A percentile compares a stretch with the other conserved stretches of the same genome.
Evolutionary conservation across 2,329 filamentous ascomycete genomes (phyloP).

Genomic region (Colletotrichum cordylinicola): DNA sequence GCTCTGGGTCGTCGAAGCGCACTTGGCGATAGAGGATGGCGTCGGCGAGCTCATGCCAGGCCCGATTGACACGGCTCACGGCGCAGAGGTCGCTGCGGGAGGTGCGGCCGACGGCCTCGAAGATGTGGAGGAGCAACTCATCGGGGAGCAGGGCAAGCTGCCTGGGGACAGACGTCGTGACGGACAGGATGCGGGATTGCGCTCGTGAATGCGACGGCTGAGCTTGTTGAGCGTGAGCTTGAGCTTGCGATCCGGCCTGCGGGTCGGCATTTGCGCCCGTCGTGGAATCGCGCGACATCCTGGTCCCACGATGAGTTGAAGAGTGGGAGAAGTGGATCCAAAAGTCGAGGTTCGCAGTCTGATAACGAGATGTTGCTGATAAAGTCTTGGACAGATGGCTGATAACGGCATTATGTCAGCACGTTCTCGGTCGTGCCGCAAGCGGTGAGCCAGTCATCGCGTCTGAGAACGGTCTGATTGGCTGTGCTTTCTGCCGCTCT

Average conservation of each 20-base stretch:
- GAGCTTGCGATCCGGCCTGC: neutral
- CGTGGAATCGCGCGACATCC: slow-evolving; percentile 6
- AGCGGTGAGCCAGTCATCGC: neutral
- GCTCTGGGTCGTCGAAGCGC: slow-evolving; percentile 50
- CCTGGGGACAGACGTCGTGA: slow-evolving; percentile 11
- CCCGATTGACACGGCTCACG: slow-evolving; percentile 47
- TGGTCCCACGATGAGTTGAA: slow-evolving; percentile 4
- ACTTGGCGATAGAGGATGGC: slow-evolving; percentile 53
- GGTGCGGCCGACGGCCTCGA: slow-evolving; percentile 35
- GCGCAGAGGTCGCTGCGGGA: slow-evolving; percentile 46
- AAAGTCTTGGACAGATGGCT: neutral
- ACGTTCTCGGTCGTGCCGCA: neutral
- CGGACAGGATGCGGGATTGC: neutral
- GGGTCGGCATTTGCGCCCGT: neutral
- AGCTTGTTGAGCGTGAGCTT: neutral
- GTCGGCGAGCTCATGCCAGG: slow-evolving; percentile 50
- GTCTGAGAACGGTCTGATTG: neutral
- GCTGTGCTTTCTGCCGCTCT: neutral
- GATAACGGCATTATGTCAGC: neutral
- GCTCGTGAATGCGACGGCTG: neutral
- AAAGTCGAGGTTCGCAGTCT: neutral
- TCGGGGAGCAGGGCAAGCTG: slow-evolving; percentile 38
- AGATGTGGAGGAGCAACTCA: slow-evolving; percentile 44
- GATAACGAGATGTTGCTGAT: neutral
- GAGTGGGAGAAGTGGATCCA: neutral